Evolutionary conservation across 108 stramenopile genomes (phyloP), one percentile per base, ranked within the genome.

Genomic region (Cyclotella baltica): DNA sequence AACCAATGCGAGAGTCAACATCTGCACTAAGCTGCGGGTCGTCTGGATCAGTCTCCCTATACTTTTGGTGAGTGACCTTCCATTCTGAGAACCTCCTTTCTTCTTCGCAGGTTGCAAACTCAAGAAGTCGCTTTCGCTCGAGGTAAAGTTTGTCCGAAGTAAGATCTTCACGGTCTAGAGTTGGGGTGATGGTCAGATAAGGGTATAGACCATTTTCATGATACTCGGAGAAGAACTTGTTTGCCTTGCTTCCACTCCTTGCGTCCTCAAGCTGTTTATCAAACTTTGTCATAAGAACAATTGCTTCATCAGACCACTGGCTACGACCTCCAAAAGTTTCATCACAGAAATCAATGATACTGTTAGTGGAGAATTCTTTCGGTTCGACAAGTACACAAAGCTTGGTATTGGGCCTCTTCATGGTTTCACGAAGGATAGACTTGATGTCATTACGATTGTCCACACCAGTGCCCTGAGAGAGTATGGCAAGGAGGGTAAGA

Each of bases 401-500:
- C 81, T 90, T 90, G 0, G 89, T 76, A 76, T 90, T 90, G 4
- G 85, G 80, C 67, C 85, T 89, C 40, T 75, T 58, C 88, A 92
- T 85, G 46, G 78, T 76, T 23, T 83, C 87, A 19, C 78, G 74
- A 13, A 92, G 79, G 58, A 92, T 89, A 9, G 55, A 59, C 86
- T 92, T 90, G 74, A 92, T 92, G 27, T 88, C 85, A 67, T 89
- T 87, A 51, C 92, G 84, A 70, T 92, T 90, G 72, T 92, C 89
- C 46, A 68, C 77, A 16, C 89, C 89, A 5, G 83, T 84, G 53
- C 92, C 81, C 62, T 83, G 43, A 56, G 28, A 22, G 36, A 20
- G 11, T 35, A 37, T 13, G 38, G 57, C 22, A 40, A 43, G 18
- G 30, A 56, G 57, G 27, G 22, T 57, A 34, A 70, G 10, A 28